phyloP scores from a whole-genome alignment of 2,329 filamentous ascomycete species.

The Emmonsia crescens region DNA sequence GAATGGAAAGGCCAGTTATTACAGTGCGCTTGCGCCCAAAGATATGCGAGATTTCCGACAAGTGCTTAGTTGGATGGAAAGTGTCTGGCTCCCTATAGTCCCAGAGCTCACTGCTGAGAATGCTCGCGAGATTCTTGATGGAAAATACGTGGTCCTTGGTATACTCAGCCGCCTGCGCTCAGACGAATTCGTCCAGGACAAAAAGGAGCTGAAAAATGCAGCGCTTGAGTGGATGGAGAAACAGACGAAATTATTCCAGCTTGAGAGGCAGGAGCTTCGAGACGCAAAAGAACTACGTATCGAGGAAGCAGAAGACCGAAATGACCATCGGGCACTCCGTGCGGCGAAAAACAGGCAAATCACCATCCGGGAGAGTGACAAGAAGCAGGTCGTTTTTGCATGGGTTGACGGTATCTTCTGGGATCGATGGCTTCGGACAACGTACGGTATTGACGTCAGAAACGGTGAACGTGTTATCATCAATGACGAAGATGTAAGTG shows the following conservation, averaged over 20 bases:
- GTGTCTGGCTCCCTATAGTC: slow-evolving; percentile 90
- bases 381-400: slow-evolving; percentile 84
- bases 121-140: slow-evolving; percentile 87
- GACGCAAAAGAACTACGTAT: slow-evolving; percentile 92
- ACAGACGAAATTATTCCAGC: slow-evolving; percentile 79
- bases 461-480: slow-evolving; percentile 89
- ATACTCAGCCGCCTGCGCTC: slow-evolving; percentile 70
- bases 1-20: slow-evolving; percentile 83
- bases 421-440: slow-evolving; percentile 94
- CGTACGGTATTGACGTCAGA: slow-evolving; percentile 77
- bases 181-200: slow-evolving; percentile 66
- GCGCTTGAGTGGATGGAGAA: slow-evolving; percentile 98
- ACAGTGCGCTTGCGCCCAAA: slow-evolving; percentile 71
- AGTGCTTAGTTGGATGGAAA: slow-evolving; percentile 86
- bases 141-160: slow-evolving; percentile 86
- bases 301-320: slow-evolving; percentile 88
- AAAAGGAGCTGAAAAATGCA: slow-evolving; percentile 87
- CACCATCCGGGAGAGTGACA: slow-evolving; percentile 75
- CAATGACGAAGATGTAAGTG: slow-evolving; percentile 88
- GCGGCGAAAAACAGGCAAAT: slow-evolving; percentile 85
- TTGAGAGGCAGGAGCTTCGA: slow-evolving; percentile 83
- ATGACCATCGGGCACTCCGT: slow-evolving; percentile 75
- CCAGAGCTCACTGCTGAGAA: slow-evolving; percentile 88
- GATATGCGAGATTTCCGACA: slow-evolving; percentile 83
- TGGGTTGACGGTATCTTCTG: slow-evolving; percentile 97